phyloP scores from a whole-genome alignment of 306 rosid genomes.

The Fragaria iinumae region DNA sequence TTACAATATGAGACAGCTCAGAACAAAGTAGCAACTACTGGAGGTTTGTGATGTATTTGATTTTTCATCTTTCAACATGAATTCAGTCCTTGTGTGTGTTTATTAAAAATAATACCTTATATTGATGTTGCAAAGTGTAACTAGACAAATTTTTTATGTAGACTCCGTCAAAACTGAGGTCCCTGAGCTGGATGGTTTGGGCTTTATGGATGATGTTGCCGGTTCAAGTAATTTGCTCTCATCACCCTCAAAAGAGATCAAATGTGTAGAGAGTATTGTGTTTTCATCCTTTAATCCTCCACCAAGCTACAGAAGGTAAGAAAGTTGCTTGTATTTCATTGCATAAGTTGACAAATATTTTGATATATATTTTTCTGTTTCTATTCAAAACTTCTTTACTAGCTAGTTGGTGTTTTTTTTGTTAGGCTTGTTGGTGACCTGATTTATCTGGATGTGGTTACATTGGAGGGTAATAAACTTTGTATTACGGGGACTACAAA shows the following conservation, averaged over 20 bases:
- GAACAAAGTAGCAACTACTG: constrained; percentile 63
- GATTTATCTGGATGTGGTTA: constrained; percentile 86
- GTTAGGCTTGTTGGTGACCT: constrained; percentile 93
- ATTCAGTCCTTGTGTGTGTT: neutral
- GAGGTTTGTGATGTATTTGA: constrained; percentile 48
- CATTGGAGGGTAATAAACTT: constrained; percentile 79
- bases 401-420: constrained; percentile 27
- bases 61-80: neutral
- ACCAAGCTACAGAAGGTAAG: constrained; percentile 90
- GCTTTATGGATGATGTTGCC: constrained; percentile 91
- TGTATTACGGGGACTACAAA: constrained; percentile 88
- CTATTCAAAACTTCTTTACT: neutral
- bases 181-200: constrained; percentile 86
- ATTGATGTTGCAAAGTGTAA: constrained; percentile 10
- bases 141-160: constrained; percentile 34
- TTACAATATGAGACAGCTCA: constrained; percentile 72
- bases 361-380: neutral
- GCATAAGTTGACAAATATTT: neutral
- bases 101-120: neutral
- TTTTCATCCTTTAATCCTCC: constrained; percentile 98
- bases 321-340: neutral
- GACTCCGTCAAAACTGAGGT: constrained; percentile 64
- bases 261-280: constrained; percentile 82
- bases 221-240: constrained; percentile 83
- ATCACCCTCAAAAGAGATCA: constrained; percentile 67